A percentile compares a stretch with the other conserved stretches of the same genome.
These are phyloP conservation scores for Penicillium digitatum DNA, from an alignment of 2,329 filamentous ascomycete species.

Conservation along the genomic window DNA sequence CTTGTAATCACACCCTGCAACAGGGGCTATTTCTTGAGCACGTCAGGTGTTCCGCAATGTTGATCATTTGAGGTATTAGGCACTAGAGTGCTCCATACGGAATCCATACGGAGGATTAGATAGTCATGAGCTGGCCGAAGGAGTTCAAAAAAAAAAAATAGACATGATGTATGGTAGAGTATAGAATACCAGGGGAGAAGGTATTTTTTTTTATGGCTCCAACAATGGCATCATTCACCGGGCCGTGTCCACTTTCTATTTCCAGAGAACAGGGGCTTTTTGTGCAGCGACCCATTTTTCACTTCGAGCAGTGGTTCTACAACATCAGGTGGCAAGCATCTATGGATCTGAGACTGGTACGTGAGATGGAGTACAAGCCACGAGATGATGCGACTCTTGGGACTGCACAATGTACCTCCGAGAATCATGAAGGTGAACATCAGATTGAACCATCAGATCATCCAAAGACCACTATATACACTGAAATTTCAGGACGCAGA, in stretches of 20 bases:
- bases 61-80: not conserved
- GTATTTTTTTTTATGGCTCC: conserved; percentile 5
- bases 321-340: not conserved
- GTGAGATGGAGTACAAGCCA: not conserved
- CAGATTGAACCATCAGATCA: not conserved
- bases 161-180: not conserved
- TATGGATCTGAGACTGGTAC: not conserved
- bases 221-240: conserved; percentile 9
- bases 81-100: no score
- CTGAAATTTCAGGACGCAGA: conserved; percentile 9
- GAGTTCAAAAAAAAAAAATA: not conserved
- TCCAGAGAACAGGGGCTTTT: not conserved
- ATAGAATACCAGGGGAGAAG: not conserved
- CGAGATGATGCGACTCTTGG: not conserved
- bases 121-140: no score
- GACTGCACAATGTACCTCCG: not conserved
- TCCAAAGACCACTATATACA: not conserved
- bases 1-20: conserved; percentile 4
- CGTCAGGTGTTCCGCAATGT: not conserved
- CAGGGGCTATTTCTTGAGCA: not conserved
- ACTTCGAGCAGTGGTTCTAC: no score
- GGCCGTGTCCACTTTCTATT: conserved; percentile 9
- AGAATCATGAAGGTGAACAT: not conserved
- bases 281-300: not conserved
- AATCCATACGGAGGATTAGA: no score